Conservation (phyloP, 805 yeast genomes). For the Ogataea degrootiae region DNA sequence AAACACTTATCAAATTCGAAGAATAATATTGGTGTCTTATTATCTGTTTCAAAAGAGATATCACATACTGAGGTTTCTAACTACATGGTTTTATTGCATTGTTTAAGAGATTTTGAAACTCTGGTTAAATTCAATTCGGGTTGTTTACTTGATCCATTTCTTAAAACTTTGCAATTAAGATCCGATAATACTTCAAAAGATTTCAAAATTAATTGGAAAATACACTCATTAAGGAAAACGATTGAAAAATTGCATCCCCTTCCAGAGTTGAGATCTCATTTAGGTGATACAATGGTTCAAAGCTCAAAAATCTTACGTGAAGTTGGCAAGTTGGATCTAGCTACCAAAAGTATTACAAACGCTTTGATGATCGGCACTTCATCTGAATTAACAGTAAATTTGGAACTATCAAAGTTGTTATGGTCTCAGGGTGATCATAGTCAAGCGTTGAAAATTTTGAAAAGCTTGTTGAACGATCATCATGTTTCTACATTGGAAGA, state of each 20-base stretch:
- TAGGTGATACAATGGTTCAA: slow-evolving; percentile 50
- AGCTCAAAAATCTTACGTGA: slow-evolving; percentile 64
- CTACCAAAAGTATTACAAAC: slow-evolving; percentile 61
- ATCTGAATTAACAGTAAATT: slow-evolving; percentile 40
- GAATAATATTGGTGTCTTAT: slow-evolving; percentile 52
- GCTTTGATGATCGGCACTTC: slow-evolving; percentile 44
- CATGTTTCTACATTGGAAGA: slow-evolving; percentile 2
- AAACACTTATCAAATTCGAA: slow-evolving; percentile 47
- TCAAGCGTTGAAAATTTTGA: slow-evolving; percentile 69
- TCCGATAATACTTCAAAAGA: slow-evolving; percentile 26
- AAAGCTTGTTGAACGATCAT: slow-evolving; percentile 30
- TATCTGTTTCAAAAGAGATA: slow-evolving; percentile 44
- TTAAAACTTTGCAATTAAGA: slow-evolving; percentile 17
- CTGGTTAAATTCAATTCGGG: slow-evolving; percentile 24
- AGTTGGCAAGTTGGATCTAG: slow-evolving; percentile 64
- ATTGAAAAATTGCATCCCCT: slow-evolving; percentile 28
- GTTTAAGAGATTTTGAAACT: slow-evolving; percentile 52
- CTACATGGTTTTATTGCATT: slow-evolving; percentile 51
- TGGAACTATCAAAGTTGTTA: slow-evolving; percentile 74
- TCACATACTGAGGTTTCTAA: slow-evolving; percentile 48
- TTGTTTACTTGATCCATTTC: slow-evolving; percentile 10
- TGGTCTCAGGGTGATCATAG: slow-evolving; percentile 90
- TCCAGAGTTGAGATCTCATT: slow-evolving; percentile 23
- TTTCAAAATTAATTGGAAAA: slow-evolving; percentile 42
- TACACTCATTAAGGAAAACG: slow-evolving; percentile 39